Base-by-base conservation (phyloP, 169 alveolate species). In the Cryptosporidium sp. region DNA sequence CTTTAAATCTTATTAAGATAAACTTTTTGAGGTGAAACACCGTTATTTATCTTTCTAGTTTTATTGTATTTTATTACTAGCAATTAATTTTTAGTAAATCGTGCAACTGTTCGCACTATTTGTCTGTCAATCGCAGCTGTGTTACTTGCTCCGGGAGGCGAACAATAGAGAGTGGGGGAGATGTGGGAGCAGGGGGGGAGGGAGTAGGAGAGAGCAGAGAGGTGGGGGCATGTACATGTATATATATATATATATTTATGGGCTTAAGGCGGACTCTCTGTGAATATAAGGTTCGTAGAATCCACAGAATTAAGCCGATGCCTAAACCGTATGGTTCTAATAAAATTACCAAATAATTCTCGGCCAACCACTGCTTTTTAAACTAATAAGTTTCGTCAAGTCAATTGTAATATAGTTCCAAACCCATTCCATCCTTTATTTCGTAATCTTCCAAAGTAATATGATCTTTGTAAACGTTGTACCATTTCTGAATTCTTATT, bases 361-460 rank as follows among this genome's bases (percentile, higher is more conserved):
- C 16, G 21, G 12, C 12, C 21, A 26, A 9, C 31, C 37, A 23
- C 35, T 23, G 3, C 67, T 55, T 55, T 1, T 21, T 4, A 55
- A 1, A 10, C 16, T 16, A 23, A 29, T n/a, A 10, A 16, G 31
- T 26, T 18, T 14, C 23, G 21, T 14, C n/a, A n/a, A 29, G 23
- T 93, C 95, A 98, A 93, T 98, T 97, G 92, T 98, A 98, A 94
- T 97, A 98, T 91, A 98, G 96, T 91, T 98, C 99, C 39, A 98
- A 84, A 35, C 98, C 97, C 99, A 97, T 97, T 3, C 99, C 99
- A 87, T 98, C 99, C 75, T 97, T 96, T 61, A 98, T 97, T 94
- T 98, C 99, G 91, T 98, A 98, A 92, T 98, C 99, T 91, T 96
- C 99, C 70, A 98, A 86, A 23, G 99, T 98, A 70, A 98, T 98